These are phyloP conservation scores for Epichloe hybrida DNA, from an alignment of 2,329 filamentous ascomycete species.

Conservation along the genomic window DNA sequence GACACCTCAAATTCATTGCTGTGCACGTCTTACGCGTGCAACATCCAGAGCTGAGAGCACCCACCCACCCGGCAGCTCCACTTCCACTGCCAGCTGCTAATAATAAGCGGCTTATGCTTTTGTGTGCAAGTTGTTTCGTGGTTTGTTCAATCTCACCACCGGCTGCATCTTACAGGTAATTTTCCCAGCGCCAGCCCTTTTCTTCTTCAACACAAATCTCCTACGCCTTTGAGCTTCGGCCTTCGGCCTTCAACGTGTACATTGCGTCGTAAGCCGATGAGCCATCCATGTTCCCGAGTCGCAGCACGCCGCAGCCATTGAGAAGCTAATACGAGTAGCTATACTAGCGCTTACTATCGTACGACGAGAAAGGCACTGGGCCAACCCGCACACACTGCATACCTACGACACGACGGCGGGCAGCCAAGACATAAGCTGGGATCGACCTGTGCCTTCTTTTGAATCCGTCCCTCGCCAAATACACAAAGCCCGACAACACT, in stretches of 20 bases:
- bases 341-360: background rate
- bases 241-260: background rate
- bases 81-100: too few relatives aligned
- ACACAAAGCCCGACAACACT: background rate
- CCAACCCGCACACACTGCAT: background rate
- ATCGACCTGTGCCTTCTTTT: background rate
- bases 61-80: too few relatives aligned
- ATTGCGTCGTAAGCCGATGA: slow-evolving; percentile 4
- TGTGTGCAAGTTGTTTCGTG: too few relatives aligned
- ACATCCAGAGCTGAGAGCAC: too few relatives aligned
- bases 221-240: background rate
- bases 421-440: background rate
- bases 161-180: too few relatives aligned
- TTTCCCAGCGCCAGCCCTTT: too few relatives aligned
- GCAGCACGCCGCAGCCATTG: background rate
- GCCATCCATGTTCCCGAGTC: background rate
- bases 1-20: too few relatives aligned
- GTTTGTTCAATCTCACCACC: too few relatives aligned
- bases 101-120: too few relatives aligned
- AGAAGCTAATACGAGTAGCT: background rate
- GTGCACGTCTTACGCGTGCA: too few relatives aligned
- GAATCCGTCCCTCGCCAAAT: background rate
- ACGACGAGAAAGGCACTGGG: background rate
- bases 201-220: background rate
- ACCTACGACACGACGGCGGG: background rate